Evolutionary conservation across 805 yeast genomes (phyloP), one percentile per base, ranked within the genome.

Genomic region (Sungouiozyma intestinalis): DNA sequence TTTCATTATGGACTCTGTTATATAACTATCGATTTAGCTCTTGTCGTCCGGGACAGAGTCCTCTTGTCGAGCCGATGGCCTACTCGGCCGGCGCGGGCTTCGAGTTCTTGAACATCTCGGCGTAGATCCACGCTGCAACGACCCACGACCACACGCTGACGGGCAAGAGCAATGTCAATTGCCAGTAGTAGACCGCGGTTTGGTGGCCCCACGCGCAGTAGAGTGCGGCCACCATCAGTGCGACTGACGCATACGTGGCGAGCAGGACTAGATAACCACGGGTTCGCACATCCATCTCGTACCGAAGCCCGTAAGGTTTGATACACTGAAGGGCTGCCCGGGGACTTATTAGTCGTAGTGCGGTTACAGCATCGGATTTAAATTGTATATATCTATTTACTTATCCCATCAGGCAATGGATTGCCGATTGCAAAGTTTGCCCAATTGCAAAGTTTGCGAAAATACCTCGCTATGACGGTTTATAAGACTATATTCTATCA

Each of bases 91-190:
- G 29, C 6, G 29, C 29, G n/a, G 43, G 45, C 27, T 57, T 55
- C 14, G 60, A 57, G 40, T 57, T 54, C 31, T 52, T 49, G 39
- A 57, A 58, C 50, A 58, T 47, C 45, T 61, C 58, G n/a, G 51
- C 48, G 18, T 58, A 63, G 31, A 56, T 53, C 65, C 65, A 61
- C 4, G 64, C 58, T 14, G 52, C 48, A 4, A 60, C 56, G 2
- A 54, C 56, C 63, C 64, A 61, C 15, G 54, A 40, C 65, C 65
- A 61, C 2, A 58, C 43, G 45, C 51, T 48, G 4, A 51, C 51
- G 7, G 65, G 65, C 15, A 52, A 45, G 29, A 58, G 43, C 47
- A 50, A 38, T 4, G 54, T 16, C 50, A 57, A 53, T 35, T 53
- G 48, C 62, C 62, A 59, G 43, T 60, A 60, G 41, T 57, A 57